These are phyloP conservation scores for Cystobasidium sp. DNA, from an alignment of 1,284 basidiomycete species.

Conservation along the genomic window DNA sequence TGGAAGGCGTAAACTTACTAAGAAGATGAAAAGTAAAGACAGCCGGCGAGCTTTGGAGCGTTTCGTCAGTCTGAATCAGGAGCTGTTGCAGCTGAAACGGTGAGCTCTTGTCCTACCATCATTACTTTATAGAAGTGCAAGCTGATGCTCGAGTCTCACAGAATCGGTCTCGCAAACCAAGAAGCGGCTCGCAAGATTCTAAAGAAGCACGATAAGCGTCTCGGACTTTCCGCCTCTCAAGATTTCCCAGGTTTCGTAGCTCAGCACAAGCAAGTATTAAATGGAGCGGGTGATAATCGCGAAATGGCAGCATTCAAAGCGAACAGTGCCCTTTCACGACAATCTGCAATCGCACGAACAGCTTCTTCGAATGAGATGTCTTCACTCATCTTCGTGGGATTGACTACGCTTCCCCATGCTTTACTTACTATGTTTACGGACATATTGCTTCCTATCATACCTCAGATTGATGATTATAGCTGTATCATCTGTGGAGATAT, in stretches of 20 bases:
- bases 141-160: constrained; percentile 61
- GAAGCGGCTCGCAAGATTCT: constrained; percentile 68
- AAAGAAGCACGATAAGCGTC: constrained; percentile 85
- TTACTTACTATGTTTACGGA: constrained; percentile 85
- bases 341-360: constrained; percentile 51
- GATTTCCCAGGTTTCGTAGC: constrained; percentile 58
- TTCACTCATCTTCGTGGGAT: constrained; percentile 52
- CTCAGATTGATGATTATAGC: constrained; percentile 72
- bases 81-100: constrained; percentile 83
- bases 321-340: constrained; percentile 53
- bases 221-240: constrained; percentile 63
- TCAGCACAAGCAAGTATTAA: constrained; percentile 42
- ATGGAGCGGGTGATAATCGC: constrained; percentile 40
- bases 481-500: constrained; percentile 60
- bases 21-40: constrained; percentile 68
- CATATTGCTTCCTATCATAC: constrained; percentile 80
- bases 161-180: constrained; percentile 72
- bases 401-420: constrained; percentile 71
- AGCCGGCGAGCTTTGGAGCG: constrained; percentile 72
- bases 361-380: constrained; percentile 50
- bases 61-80: constrained; percentile 80
- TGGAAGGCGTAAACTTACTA: constrained; percentile 66
- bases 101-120: constrained; percentile 42
- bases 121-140: neutral
- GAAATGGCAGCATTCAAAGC: neutral